Percentiles rank a stretch among this genome's conserved stretches.
phyloP scores from a whole-genome alignment of 768 basidiomycete genomes.

The Kwoniella bestiolae region DNA sequence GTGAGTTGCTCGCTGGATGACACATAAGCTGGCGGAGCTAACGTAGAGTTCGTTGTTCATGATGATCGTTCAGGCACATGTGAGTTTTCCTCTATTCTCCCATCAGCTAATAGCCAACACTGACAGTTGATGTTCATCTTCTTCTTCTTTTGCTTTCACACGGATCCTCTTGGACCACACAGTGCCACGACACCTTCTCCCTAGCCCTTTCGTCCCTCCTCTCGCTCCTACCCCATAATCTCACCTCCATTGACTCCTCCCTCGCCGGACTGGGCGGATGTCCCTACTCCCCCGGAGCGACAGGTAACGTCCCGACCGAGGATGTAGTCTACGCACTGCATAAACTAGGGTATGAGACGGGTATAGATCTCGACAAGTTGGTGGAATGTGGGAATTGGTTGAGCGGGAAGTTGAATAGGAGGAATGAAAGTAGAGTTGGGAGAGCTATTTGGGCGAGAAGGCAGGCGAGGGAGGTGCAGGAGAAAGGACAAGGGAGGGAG shows the following conservation, averaged over 20 bases:
- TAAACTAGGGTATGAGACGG: conserved; percentile 66
- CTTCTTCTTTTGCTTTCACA: too few species aligned
- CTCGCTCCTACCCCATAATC: conserved; percentile 62
- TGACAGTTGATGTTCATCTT: too few species aligned
- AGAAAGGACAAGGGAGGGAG: background rate
- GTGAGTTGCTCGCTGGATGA: conserved; percentile 57
- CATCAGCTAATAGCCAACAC: background rate
- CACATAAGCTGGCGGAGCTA: too few species aligned
- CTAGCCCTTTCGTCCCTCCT: conserved; percentile 40
- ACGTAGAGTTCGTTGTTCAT: too few species aligned
- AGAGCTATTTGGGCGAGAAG: conserved; percentile 67
- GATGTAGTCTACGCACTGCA: conserved; percentile 81
- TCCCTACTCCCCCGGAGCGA: conserved; percentile 93
- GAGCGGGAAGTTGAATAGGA: conserved; percentile 67
- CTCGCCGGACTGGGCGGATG: conserved; percentile 93
- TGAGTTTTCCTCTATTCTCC: conserved; percentile 53
- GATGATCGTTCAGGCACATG: conserved; percentile 63
- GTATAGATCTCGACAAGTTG: conserved; percentile 69
- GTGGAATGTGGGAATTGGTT: conserved; percentile 85
- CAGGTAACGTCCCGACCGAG: conserved; percentile 93
- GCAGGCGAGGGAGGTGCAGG: background rate
- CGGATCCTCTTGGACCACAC: background rate
- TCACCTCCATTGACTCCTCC: conserved; percentile 78
- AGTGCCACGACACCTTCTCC: conserved; percentile 53
- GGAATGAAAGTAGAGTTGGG: conserved; percentile 77